Evolutionary conservation across 2,329 filamentous ascomycete genomes (phyloP), one percentile per base, ranked within the genome.

Genomic region (Nothopassalora personata): DNA sequence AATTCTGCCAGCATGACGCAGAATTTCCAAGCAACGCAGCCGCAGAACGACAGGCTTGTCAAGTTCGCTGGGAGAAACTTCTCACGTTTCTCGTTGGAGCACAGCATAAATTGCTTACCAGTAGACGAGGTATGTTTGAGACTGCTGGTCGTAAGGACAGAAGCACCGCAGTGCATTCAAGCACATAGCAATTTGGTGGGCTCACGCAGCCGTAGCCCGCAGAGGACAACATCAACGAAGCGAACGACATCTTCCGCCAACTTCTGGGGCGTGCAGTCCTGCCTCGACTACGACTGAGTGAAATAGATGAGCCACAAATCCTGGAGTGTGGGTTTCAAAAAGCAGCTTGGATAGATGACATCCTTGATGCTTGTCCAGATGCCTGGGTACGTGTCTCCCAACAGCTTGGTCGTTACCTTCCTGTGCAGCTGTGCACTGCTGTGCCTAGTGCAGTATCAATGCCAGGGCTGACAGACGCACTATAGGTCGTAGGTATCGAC

Each of bases 241-340:
- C 72, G 30, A 64, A 72, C 57, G 58, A 63, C 15, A 63, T 72
- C 8, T 51, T 72, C n/a, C 60, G 64, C 51, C 47, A 65, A 13
- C 58, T 68, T 8, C 62, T 71, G 34, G 61, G 66, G 30, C 57
- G 58, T 19, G 52, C 66, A 11, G 63, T 72, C 23, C 56, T 68
- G 6, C 60, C 66, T 2, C 59, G 58, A 27, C 59, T 68, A 34
- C 60, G 63, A 19, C 56, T 66, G n/a, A 50, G 57, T n/a, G 60
- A 61, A 8, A 56, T 62, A 11, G 70, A 71, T 7, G 60, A 66
- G 36, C 62, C 63, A 3, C 27, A 45, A 33, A 64, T 73, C 4
- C 65, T 74, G 8, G 72, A 74, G 15, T 73, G 71, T 52, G 72
- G 72, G 1, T 68, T 62, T 57, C 71, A 70, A 5, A 67, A 68